These are phyloP conservation scores for Phaeoacremonium minimum DNA, from an alignment of 2,329 filamentous ascomycete species.

Conservation along the genomic window DNA sequence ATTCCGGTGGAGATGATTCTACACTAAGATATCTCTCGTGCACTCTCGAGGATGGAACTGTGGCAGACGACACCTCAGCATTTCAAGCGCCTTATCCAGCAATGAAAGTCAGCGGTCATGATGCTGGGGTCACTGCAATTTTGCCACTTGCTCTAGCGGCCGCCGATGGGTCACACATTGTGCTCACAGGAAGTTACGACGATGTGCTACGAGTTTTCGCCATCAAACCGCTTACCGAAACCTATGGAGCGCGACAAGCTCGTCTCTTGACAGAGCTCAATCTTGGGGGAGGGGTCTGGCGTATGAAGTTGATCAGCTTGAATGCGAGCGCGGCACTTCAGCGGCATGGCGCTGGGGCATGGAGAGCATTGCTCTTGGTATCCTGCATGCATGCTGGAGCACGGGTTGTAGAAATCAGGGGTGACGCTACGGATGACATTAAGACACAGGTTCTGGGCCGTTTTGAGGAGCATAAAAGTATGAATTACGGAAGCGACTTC, in stretches of 20 bases:
- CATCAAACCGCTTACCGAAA: constrained; percentile 33
- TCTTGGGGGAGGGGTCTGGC: constrained; percentile 83
- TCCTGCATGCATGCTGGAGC: constrained; percentile 93
- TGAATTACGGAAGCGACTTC: constrained; percentile 88
- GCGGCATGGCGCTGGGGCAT: constrained; percentile 15
- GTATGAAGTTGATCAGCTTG: constrained; percentile 58
- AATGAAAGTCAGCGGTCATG: constrained; percentile 41
- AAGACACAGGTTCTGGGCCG: constrained; percentile 60
- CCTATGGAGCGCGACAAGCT: constrained; percentile 34
- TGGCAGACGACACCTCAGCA: background rate
- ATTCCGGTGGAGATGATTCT: constrained; percentile 75
- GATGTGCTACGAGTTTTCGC: constrained; percentile 70
- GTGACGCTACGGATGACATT: constrained; percentile 41
- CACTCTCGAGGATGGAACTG: constrained; percentile 8
- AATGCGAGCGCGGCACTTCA: constrained; percentile 13
- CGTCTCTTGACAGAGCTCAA: constrained; percentile 58
- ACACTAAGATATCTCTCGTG: constrained; percentile 45
- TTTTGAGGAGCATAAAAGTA: constrained; percentile 85
- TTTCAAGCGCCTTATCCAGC: background rate
- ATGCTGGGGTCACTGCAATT: constrained; percentile 85
- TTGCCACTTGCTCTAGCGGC: constrained; percentile 55
- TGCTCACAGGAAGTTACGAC: constrained; percentile 90
- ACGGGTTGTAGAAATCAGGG: constrained; percentile 52
- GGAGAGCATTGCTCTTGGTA: constrained; percentile 55
- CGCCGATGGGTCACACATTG: constrained; percentile 43